Evolutionary conservation across 495 filamentous ascomycete genomes (phyloP), one percentile per base, ranked within the genome.

Genomic region (Friedmanniomyces simplex): DNA sequence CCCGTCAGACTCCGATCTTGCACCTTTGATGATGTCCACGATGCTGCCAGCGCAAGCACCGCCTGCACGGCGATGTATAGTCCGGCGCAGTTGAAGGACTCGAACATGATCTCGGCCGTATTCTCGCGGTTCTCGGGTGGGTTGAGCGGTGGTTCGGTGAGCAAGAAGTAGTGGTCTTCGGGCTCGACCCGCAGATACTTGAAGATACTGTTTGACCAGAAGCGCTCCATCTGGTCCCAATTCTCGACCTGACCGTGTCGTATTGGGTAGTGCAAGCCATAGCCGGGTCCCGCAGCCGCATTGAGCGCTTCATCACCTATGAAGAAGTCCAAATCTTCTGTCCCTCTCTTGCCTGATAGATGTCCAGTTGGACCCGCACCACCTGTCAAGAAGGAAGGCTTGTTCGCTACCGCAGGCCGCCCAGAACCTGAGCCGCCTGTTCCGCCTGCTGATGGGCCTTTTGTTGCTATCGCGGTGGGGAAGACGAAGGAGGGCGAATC

Each of bases 181-280:
- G 93, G 93, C 72, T 98, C 93, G 56, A 98, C 93, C 54, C 93
- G 83, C 37, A 98, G 81, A 70, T 98, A 98, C 70, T 97, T 97
- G 79, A 98, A 98, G 73, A 98, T 98, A 25, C 94, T 97, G 74
- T 96, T 96, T 48, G 94, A 96, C 93, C 93, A 98, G 72, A 96
- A 98, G 52, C 93, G 82, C 69, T 98, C 93, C 93, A 98, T 98
- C 63, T 94, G 86, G 71, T 98, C 93, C 93, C 93, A 98, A 68
- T 98, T 95, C 73, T 98, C 93, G 66, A 98, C 85, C 74, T 97
- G 94, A 52, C 93, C 93, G 68, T 98, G 93, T 55, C 94, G 81
- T 67, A 98, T 96, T 43, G 93, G 93, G 71, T 96, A 97, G 74
- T 98, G 88, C 68, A 96, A 77, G 49, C 87, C 91, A 73, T 98